Base-by-base conservation (phyloP, 2,329 filamentous ascomycete genomes). In the Sarocladiaceae sp. region DNA sequence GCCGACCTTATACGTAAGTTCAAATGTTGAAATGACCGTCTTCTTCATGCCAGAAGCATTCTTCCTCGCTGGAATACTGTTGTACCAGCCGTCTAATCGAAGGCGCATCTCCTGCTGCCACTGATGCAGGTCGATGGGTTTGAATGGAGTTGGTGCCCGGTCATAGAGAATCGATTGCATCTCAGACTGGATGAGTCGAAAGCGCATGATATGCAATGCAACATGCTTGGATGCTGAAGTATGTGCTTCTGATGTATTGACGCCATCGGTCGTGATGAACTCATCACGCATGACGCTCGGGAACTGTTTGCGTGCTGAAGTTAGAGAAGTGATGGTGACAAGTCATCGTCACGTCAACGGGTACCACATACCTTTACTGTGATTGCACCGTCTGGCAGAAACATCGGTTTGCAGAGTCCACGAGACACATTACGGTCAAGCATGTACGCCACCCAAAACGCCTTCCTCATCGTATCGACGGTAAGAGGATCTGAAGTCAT, bases 361-460 rank as follows among this genome's bases (percentile, higher is more conserved):
- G 11, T 6, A 41, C 11, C 37, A 11, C 16, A 13, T 24, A 41
- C 37, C 20, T 41, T 41, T 11, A 21, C 23, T 5, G 18, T 23
- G 37, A 41, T 41, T 4, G 37, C 37, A 13, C 37, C 37, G 24
- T 41, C 37, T 13, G 37, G 23, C 11, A 41, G 37, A 13, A 41
- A 21, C 12, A 34, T n/a, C 12, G 32, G 32, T 34, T 16, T 34
- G 12, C 12, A 9, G 16, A n/a, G 12, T 16, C 7, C 7, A n/a
- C 32, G 32, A 21, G 16, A n/a, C 11, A 41, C 16, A 16, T 26
- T 41, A 10, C 37, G 16, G 23, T 41, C 37, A 13, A 41, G 18
- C 2, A 21, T 20, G 20, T 41, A 41, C 4, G 37, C 37, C 2
- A 41, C 37, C 37, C 37, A 41, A 12, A 41, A 41, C 4, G 23